Evolutionary conservation across 768 basidiomycete genomes (phyloP), one percentile per base, ranked within the genome.

Genomic region (Tephrocybe sp.): DNA sequence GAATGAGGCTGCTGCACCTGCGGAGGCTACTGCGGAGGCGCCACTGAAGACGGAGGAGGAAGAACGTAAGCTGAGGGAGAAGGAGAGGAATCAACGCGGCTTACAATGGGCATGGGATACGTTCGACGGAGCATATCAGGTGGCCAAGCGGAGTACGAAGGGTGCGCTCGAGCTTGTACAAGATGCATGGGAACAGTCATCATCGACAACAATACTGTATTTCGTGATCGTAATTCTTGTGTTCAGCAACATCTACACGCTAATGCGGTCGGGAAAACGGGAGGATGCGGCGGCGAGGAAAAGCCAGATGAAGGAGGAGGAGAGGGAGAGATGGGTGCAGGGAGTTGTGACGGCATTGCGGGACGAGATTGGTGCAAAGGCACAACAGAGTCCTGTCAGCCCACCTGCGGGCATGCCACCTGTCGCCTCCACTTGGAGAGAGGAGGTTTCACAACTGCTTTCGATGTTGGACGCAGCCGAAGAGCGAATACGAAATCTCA

Each of bases 101-200:
- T 68, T 91, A 55, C 91, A 93, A 59, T 93, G 91, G 91, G 90
- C 90, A 2, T 88, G 82, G 70, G 91, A 93, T 56, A 93, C 91
- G 40, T 78, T 89, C 64, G 84, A 84, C 24, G 91, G 88, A 9
- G 84, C 91, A 1, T 77, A 71, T 52, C 74, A 78, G 55, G 90
- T 93, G 52, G 89, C 81, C 24, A 72, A 69, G 59, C 80, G 82
- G 61, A 89, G 86, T 52, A 79, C 87, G 36, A 73, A 67, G 39
- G 88, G 82, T 16, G 86, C 87, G 21, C 61, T 91, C 52, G 91
- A 91, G 70, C 82, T 93, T 36, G 72, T 93, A 49, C 71, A 68
- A 45, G 91, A 93, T 60, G 83, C 82, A 0, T 88, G 86, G 88
- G 88, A 90, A 46, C 81, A 88, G 59, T 84, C 83, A 11, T 79